Evolutionary conservation across 768 basidiomycete genomes (phyloP).

Genomic region (Tubosaeta sp.): DNA sequence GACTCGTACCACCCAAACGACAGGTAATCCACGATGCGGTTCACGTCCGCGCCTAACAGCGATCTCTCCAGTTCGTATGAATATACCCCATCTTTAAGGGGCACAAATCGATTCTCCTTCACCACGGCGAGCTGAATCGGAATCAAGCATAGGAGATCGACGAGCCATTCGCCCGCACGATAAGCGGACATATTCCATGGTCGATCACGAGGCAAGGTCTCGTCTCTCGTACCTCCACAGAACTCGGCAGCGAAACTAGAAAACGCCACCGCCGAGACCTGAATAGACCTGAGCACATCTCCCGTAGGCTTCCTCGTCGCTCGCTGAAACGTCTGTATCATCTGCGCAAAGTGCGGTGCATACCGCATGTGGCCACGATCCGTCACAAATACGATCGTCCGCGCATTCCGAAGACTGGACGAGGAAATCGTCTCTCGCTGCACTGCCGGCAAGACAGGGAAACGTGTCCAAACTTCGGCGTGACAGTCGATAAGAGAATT

Average conservation of each 20-base stretch:
- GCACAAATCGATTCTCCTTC: conserved; percentile 56
- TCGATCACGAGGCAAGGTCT: background rate
- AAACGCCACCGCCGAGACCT: conserved; percentile 32
- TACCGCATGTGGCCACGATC: conserved; percentile 35
- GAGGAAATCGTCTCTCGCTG: conserved; percentile 40
- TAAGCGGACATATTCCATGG: conserved; percentile 36
- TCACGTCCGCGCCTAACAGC: conserved; percentile 56
- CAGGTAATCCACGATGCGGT: conserved; percentile 48
- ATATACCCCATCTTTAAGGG: conserved; percentile 54
- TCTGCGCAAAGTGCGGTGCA: conserved; percentile 39
- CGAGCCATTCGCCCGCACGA: conserved; percentile 57
- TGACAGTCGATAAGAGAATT: conserved; percentile 56
- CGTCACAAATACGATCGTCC: conserved; percentile 43
- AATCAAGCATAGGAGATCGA: conserved; percentile 56
- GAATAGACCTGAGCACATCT: conserved; percentile 37
- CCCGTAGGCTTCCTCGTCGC: conserved; percentile 50
- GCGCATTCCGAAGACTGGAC: conserved; percentile 29
- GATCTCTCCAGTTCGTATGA: conserved; percentile 48
- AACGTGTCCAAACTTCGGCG: conserved; percentile 56
- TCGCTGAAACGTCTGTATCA: conserved; percentile 46
- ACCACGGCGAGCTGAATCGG: conserved; percentile 62
- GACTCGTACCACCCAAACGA: conserved; percentile 66
- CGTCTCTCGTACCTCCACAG: background rate
- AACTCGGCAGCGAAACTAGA: conserved; percentile 22
- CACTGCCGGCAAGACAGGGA: conserved; percentile 53